Evolutionary conservation across 2,329 filamentous ascomycete genomes (phyloP).

Genomic region (Scedosporium minutisporum): DNA sequence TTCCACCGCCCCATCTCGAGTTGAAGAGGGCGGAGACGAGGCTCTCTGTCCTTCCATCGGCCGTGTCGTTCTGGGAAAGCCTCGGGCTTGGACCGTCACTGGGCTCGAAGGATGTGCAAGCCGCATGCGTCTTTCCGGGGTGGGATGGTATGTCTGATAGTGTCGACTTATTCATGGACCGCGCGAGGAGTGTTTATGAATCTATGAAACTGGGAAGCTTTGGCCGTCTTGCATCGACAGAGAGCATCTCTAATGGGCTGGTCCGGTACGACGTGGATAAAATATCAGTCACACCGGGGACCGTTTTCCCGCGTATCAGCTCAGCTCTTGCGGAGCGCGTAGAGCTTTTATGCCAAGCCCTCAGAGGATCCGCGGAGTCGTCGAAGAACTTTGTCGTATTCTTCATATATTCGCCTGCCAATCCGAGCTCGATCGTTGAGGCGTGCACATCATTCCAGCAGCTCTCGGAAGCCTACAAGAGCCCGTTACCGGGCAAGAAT

Average conservation of each 20-base stretch:
- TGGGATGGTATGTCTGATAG: constrained; percentile 53
- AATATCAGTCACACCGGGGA: constrained; percentile 4
- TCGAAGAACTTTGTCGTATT: constrained; percentile 64
- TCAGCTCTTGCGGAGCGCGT: constrained; percentile 38
- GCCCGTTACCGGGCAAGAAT: constrained; percentile 27
- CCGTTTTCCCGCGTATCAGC: constrained; percentile 7
- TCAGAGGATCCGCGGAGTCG: constrained; percentile 30
- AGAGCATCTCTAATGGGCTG: constrained; percentile 37
- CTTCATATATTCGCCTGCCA: constrained; percentile 60
- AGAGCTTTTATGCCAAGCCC: constrained; percentile 35
- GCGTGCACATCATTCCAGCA: constrained; percentile 66
- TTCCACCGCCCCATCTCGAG: constrained; percentile 62
- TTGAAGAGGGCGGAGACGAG: constrained; percentile 59
- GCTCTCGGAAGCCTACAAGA: constrained; percentile 52
- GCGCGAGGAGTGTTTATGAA: constrained; percentile 63
- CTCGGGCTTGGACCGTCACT: constrained; percentile 63
- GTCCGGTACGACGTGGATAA: constrained; percentile 38
- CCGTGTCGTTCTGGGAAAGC: constrained; percentile 72
- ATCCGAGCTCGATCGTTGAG: constrained; percentile 53
- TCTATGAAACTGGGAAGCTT: constrained; percentile 63
- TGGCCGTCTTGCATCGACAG: constrained; percentile 32
- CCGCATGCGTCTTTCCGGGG: constrained; percentile 61
- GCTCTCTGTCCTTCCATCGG: constrained; percentile 65
- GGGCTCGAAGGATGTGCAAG: constrained; percentile 60
- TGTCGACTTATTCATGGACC: constrained; percentile 54